Conservation (phyloP, 1,284 basidiomycete species). For the Puccinia triticina region DNA sequence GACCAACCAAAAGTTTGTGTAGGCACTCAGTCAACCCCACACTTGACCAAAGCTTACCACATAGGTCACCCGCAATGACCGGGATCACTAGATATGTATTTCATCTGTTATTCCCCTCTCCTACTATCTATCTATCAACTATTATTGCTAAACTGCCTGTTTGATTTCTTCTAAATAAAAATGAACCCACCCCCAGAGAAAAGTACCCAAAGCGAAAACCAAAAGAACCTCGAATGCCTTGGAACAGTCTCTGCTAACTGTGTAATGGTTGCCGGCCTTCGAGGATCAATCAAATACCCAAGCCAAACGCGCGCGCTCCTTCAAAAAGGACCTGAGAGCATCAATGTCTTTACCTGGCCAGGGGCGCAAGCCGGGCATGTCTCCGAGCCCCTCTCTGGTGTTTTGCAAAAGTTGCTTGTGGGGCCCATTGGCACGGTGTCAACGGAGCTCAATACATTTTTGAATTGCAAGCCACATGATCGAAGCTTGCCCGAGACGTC, state of each 20-base stretch:
- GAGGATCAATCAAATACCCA: background rate
- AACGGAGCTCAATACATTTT: background rate
- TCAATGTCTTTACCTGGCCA: constrained; percentile 23
- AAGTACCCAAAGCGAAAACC: background rate
- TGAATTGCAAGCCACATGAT: background rate
- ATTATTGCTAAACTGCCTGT: background rate
- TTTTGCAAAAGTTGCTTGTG: background rate
- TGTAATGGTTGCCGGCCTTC: background rate
- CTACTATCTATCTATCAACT: background rate
- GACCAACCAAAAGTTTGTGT: background rate
- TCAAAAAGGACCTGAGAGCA: constrained; percentile 3
- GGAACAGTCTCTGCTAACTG: background rate
- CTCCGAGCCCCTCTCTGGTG: background rate
- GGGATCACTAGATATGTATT: background rate
- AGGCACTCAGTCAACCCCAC: background rate
- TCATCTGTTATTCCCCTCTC: background rate
- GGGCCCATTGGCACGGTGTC: constrained; percentile 1
- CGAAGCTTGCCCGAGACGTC: background rate
- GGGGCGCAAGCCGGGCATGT: background rate
- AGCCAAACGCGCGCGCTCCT: background rate
- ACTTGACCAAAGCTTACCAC: background rate
- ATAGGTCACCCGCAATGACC: background rate
- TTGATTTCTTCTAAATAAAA: background rate
- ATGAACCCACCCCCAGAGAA: background rate
- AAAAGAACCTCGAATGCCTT: constrained; percentile 1